Evolutionary conservation across 2,329 filamentous ascomycete genomes (phyloP).

Genomic region (Penicillium sp.): DNA sequence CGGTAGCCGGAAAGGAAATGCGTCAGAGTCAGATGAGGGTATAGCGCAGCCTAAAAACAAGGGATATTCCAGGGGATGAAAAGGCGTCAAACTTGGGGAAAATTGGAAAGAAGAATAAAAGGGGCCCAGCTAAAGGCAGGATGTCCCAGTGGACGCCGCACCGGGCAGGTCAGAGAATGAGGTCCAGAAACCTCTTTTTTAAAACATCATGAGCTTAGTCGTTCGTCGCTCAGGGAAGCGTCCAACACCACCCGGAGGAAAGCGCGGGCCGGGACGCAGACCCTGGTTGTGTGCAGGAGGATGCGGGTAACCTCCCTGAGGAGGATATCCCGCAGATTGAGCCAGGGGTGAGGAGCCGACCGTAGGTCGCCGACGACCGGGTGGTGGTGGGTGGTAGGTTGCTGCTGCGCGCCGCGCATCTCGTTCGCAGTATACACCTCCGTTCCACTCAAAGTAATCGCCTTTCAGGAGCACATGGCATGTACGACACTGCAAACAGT

Average conservation of each 20-base stretch:
- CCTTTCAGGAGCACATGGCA: slow-evolving; percentile 73
- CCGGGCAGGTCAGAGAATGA: neutral
- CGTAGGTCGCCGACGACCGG: slow-evolving; percentile 38
- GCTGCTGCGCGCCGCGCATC: slow-evolving; percentile 67
- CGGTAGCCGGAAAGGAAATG: slow-evolving; percentile 7
- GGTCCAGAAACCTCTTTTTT: slow-evolving; percentile 27
- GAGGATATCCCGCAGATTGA: slow-evolving; percentile 28
- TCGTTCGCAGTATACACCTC: slow-evolving; percentile 78
- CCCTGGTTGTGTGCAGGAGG: slow-evolving; percentile 15
- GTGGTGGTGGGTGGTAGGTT: slow-evolving; percentile 20
- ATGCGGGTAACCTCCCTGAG: slow-evolving; percentile 27
- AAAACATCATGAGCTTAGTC: slow-evolving; percentile 52
- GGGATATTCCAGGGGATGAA: slow-evolving; percentile 2
- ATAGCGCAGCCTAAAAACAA: slow-evolving; percentile 25
- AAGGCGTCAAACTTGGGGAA: neutral
- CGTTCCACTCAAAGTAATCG: slow-evolving; percentile 88
- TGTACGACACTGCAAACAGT: slow-evolving; percentile 77
- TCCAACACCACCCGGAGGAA: slow-evolving; percentile 32
- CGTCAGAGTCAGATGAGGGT: slow-evolving; percentile 15
- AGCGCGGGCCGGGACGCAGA: slow-evolving; percentile 22
- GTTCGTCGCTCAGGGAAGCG: slow-evolving; percentile 52
- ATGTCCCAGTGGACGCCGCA: neutral
- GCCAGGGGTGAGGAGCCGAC: slow-evolving; percentile 36
- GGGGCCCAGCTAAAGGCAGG: neutral
- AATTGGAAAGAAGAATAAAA: neutral